Conservation (phyloP, 176 grass and related monocot species). For the Musa beccarii region DNA sequence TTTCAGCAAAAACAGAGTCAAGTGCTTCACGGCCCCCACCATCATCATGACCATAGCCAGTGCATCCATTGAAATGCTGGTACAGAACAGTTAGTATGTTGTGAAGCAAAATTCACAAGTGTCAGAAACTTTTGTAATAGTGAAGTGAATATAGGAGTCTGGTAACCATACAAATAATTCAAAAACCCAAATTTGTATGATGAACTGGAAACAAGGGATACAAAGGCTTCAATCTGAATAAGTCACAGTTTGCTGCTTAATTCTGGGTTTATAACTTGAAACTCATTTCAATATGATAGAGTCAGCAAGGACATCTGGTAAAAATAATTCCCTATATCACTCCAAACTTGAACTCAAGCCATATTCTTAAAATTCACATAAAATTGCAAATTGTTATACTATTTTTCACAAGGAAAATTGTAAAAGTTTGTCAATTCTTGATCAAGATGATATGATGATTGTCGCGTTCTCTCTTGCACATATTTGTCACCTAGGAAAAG, state of each 20-base stretch:
- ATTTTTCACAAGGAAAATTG: too few species aligned
- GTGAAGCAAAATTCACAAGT: background rate
- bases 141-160: too few species aligned
- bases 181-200: too few species aligned
- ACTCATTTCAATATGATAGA: background rate
- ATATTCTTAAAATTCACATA: too few species aligned
- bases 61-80: conserved; percentile 86
- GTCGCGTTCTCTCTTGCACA: background rate
- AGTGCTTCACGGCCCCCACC: conserved; percentile 69
- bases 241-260: background rate
- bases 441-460: background rate
- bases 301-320: background rate
- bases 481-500: too few species aligned
- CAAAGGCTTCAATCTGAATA: background rate
- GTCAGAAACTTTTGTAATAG: too few species aligned
- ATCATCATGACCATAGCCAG: conserved; percentile 91
- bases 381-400: too few species aligned
- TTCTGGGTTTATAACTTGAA: background rate
- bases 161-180: too few species aligned
- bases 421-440: background rate
- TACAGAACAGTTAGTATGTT: background rate
- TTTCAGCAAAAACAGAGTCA: conserved; percentile 61
- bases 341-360: too few species aligned
- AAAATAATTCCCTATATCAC: too few species aligned
- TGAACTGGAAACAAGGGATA: too few species aligned